Evolutionary conservation across 2,329 filamentous ascomycete genomes (phyloP), one percentile per base, ranked within the genome.

Genomic region (Sporothrix sp.): DNA sequence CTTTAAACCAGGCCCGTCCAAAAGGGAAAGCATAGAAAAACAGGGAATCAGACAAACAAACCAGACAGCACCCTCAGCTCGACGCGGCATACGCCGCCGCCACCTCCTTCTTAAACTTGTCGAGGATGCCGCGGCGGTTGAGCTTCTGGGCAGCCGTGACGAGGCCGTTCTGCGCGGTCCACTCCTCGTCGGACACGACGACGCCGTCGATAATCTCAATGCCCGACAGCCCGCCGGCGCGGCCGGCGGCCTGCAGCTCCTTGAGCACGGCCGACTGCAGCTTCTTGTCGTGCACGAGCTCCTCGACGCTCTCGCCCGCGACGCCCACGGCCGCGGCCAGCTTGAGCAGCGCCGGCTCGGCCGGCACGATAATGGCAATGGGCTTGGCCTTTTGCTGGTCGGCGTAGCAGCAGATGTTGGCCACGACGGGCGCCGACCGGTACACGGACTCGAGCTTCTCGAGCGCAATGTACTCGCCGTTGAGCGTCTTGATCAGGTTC

Each of bases 401-500:
- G 50, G 75, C 75, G 55, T 77, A 75, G 20, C 77, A 72, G 64
- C 75, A 78, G 55, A 78, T 78, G 60, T 78, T 78, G 55, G 66
- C 71, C 10, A 78, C 75, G 8, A 78, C 67, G 14, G 63, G 58
- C 5, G 71, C 65, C 21, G 75, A 70, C 20, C 75, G 73, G 65
- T 76, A 76, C 53, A 75, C 64, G 16, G 73, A 73, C 63, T 76
- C 73, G 51, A 76, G 71, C 67, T 84, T 90, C 74, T 90, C 85
- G 10, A 90, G 73, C 3, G 85, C 85, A 65, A 90, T 88, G 68
- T 90, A 90, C 70, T 90, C 85, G 61, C 85, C 85, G 59, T 86
- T 84, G 51, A 84, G 73, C 3, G 84, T 89, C 79, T 90, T 90
- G 69, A 89, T 82, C 58, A 93, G 68, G 68, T 91, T 91, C 80